Conservation (phyloP, 805 yeast genomes). For the Kuraishia molischiana region DNA sequence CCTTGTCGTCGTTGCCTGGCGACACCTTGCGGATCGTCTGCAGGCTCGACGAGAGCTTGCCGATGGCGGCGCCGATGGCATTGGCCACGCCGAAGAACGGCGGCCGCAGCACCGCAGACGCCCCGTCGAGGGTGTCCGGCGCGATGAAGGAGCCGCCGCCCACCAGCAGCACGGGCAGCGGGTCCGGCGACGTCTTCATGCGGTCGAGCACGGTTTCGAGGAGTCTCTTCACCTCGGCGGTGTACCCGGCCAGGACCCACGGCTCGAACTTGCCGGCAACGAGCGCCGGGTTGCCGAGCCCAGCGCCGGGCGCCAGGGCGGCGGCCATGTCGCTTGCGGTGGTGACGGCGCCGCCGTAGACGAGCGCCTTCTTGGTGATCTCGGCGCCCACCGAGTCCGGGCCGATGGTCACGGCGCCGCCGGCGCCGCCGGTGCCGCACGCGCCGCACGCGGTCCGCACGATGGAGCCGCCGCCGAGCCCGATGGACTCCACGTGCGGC, state of each 20-base stretch:
- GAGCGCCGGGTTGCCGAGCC: not conserved
- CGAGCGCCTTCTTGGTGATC: conserved; percentile 21
- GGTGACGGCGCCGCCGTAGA: conserved; percentile 31
- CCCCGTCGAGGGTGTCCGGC: conserved; percentile 26
- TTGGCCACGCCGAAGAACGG: conserved; percentile 33
- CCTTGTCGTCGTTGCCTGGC: conserved; percentile 3
- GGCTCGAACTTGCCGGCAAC: not conserved
- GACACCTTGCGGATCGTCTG: not conserved
- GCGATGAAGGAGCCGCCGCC: conserved; percentile 42
- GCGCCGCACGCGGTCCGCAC: conserved; percentile 23
- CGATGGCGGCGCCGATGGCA: conserved; percentile 42
- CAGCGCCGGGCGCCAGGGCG: conserved; percentile 7
- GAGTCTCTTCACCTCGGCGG: conserved; percentile 11
- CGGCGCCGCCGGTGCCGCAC: too few relatives aligned
- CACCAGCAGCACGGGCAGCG: conserved; percentile 31
- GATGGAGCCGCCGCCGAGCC: conserved; percentile 41
- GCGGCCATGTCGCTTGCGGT: conserved; percentile 28
- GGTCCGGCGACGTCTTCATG: conserved; percentile 34
- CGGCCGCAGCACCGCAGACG: conserved; percentile 30
- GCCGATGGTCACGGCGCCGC: conserved; percentile 20
- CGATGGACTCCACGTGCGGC: conserved; percentile 41
- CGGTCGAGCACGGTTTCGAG: conserved; percentile 31
- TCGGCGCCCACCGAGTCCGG: conserved; percentile 40
- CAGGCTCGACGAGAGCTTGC: conserved; percentile 27
- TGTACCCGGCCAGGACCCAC: not conserved